Percentiles rank a stretch among this genome's conserved stretches.
phyloP scores from a whole-genome alignment of 345 rosid genomes.

The Acer saccharum region DNA sequence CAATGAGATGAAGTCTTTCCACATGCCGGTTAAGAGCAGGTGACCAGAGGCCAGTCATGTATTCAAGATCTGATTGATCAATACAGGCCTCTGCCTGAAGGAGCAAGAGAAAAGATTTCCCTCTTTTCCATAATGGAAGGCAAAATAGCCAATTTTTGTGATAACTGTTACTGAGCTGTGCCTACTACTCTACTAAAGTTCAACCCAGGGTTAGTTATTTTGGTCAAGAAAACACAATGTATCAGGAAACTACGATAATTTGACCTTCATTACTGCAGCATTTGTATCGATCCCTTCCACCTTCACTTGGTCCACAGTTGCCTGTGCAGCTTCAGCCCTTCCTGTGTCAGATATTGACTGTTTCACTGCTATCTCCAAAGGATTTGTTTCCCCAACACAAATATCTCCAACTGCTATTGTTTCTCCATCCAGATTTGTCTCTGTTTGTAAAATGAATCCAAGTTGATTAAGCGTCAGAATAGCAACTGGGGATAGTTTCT shows the following conservation, averaged over 20 bases:
- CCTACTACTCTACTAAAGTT: slow-evolving; percentile 5
- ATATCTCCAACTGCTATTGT: slow-evolving; percentile 55
- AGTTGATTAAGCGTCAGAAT: slow-evolving; percentile 58
- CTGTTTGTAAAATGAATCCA: slow-evolving; percentile 61
- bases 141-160: slow-evolving; percentile 17
- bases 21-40: neutral
- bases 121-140: neutral
- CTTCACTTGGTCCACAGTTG: slow-evolving; percentile 91
- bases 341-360: slow-evolving; percentile 67
- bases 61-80: slow-evolving; percentile 9
- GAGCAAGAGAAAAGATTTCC: neutral
- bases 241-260: slow-evolving; percentile 1
- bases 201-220: neutral
- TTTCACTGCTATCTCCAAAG: slow-evolving; percentile 76
- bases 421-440: slow-evolving; percentile 45
- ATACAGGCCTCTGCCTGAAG: slow-evolving; percentile 5
- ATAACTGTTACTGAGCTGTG: neutral
- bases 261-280: slow-evolving; percentile 85
- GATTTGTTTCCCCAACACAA: slow-evolving; percentile 79
- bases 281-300: slow-evolving; percentile 96
- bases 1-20: slow-evolving; percentile 3
- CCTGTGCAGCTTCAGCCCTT: slow-evolving; percentile 92
- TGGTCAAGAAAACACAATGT: slow-evolving; percentile 5
- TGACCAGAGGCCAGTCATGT: neutral
- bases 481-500: slow-evolving; percentile 56